Base-by-base conservation (phyloP, 2,329 filamentous ascomycete species). In the Xylaria sp. region DNA sequence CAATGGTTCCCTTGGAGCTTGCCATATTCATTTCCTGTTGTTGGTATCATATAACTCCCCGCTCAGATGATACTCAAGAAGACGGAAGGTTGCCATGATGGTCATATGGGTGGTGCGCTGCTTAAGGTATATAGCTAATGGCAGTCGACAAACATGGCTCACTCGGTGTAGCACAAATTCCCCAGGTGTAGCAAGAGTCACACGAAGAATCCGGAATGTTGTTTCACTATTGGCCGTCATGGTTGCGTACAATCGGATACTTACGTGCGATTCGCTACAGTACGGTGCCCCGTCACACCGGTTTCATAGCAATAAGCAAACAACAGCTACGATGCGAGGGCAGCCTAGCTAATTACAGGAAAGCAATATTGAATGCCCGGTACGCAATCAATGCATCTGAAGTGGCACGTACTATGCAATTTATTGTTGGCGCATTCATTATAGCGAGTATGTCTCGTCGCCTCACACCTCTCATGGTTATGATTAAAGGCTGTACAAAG, bases 1-100 rank as follows among this genome's bases (percentile, higher is more conserved):
- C 15, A 18, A 70, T 66, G 13, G 56, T 69, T 28, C 57, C 62
- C 12, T 67, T 67, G 1, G 8, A 15, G 15, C 15, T 52, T 7
- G 50, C 37, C 65, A 57, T 67, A 18, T 13, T 37, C 9, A 15
- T 25, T n/a, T 37, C 46, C 25, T 51, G 20, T 18, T 20, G 46
- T 57, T 15, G 5, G 6, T 57, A 20, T 18, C 13, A 25, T 57
- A 4, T 57, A n/a, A n/a, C 3, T 25, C 10, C 23, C 25, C 39
- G 7, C 13, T 28, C 28, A n/a, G n/a, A n/a, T 10, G 4, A 4
- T 44, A 44, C 13, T n/a, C 1, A 28, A 12, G 9, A 5, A 13
- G 8, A 28, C 9, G 6, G 32, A 3, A 7, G n/a, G n/a, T 10
- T 56, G n/a, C 34, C 32, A 39, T 56, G 20, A 20, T 3, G 32